phyloP scores from a whole-genome alignment of 2,329 filamentous ascomycete species.

The Ceratocystis colombiana region DNA sequence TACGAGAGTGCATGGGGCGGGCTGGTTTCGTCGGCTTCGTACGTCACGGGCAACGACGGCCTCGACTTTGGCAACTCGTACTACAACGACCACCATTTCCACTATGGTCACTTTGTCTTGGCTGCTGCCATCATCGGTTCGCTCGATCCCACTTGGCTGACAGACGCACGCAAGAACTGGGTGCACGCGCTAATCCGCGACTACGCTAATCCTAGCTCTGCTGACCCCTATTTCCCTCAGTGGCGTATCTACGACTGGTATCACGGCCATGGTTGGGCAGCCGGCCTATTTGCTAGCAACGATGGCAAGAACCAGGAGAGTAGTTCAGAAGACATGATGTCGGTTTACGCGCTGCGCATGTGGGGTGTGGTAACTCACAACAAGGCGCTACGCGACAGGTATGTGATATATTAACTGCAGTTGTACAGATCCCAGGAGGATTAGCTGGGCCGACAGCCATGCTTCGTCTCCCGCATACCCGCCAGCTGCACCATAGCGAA shows the following conservation, averaged over 20 bases:
- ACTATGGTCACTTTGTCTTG: constrained; percentile 84
- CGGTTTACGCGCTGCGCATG: constrained; percentile 81
- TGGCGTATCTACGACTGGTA: constrained; percentile 87
- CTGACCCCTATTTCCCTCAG: constrained; percentile 69
- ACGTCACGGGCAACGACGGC: constrained; percentile 55
- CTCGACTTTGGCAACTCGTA: constrained; percentile 84
- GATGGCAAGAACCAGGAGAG: constrained; percentile 82
- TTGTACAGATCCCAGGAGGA: background rate
- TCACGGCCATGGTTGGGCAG: constrained; percentile 89
- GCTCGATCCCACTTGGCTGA: constrained; percentile 65
- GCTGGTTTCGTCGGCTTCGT: constrained; percentile 65
- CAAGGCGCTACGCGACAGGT: constrained; percentile 64
- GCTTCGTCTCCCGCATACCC: background rate
- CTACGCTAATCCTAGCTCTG: constrained; percentile 59
- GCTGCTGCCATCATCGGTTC: constrained; percentile 72
- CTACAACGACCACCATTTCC: constrained; percentile 68
- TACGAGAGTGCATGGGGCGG: constrained; percentile 71
- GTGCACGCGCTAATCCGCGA: constrained; percentile 80
- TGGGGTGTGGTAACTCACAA: constrained; percentile 78
- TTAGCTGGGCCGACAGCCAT: background rate
- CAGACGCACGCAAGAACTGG: constrained; percentile 58
- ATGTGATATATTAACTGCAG: constrained; percentile 27
- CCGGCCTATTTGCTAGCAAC: constrained; percentile 57
- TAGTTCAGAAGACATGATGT: constrained; percentile 81
- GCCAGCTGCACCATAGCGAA: too few species aligned